Evolutionary conservation across 768 basidiomycete genomes (phyloP), one percentile per base, ranked within the genome.

Genomic region (Fistulinella prunicolor): DNA sequence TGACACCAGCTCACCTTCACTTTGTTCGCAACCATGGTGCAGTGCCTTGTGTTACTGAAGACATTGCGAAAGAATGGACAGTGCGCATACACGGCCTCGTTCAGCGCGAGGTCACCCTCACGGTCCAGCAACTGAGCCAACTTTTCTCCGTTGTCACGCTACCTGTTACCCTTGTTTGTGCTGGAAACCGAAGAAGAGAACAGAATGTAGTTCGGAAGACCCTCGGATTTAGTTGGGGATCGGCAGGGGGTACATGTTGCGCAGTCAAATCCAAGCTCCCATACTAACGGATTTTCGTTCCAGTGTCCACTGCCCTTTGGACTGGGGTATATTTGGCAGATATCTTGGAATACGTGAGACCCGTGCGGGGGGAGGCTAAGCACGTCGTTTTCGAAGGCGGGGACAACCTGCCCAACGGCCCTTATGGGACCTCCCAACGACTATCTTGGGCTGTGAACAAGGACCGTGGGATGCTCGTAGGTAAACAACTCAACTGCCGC

Each of bases 1-100:
- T 83, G 45, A 83, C 81, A 1, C 76, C 81, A 0, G 70, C 70
- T 42, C 68, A 73, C 49, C 68, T 80, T 9, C 78, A 76, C 64
- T 83, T 70, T 56, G 82, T 83, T n/a, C 74, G 82, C 14, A 83
- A 80, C 51, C 82, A 84, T 50, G 82, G 83, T 10, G 73, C 78
- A 1, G 80, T 81, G 4, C 82, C 82, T 1, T 61, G 61, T 17
- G 65, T 83, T 13, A 63, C 69, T n/a, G 61, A 61, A 0, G 62
- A 65, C 6, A 59, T 56, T 3, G 67, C 70, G 4, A 57, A 56
- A 4, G 61, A 67, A 16, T 83, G 82, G 81, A 69, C 59, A 35
- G 47, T 83, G 21, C 60, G 61, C 16, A 64, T 85, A 26, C 51
- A 57, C 24, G 60, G 73, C 32, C 65, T 69, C 58, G 66, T 81